These are phyloP conservation scores for Oryza officinalis DNA, from an alignment of 176 grass and related monocot species.

Conservation along the genomic window DNA sequence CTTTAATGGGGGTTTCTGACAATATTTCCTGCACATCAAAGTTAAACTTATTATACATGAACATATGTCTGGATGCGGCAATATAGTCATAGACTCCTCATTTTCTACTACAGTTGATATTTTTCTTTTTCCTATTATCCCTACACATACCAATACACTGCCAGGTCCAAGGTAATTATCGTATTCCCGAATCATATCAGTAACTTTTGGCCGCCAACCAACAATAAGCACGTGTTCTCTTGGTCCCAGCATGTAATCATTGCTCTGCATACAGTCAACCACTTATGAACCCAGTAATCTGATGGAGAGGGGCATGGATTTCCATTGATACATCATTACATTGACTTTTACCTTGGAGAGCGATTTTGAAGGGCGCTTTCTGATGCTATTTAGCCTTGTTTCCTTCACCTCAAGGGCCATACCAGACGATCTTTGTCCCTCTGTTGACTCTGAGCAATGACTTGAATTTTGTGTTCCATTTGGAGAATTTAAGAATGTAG, in stretches of 20 bases:
- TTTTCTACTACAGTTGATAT: slow-evolving; percentile 15
- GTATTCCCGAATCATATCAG: slow-evolving; percentile 94
- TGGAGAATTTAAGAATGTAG: slow-evolving; percentile 39
- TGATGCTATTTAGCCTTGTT: slow-evolving; percentile 67
- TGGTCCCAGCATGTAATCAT: slow-evolving; percentile 79
- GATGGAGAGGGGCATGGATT: not conserved
- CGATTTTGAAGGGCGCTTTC: slow-evolving; percentile 63
- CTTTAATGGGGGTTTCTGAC: slow-evolving; percentile 85
- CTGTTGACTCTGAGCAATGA: slow-evolving; percentile 46
- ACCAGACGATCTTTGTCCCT: slow-evolving; percentile 39
- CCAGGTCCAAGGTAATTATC: slow-evolving; percentile 96
- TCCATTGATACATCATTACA: slow-evolving; percentile 21
- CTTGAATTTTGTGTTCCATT: slow-evolving; percentile 38
- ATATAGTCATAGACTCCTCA: not conserved
- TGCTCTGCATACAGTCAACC: slow-evolving; percentile 58
- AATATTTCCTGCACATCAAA: slow-evolving; percentile 76
- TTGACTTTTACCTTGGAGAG: slow-evolving; percentile 68
- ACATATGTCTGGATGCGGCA: not conserved
- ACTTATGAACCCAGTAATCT: slow-evolving; percentile 33
- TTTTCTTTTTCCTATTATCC: slow-evolving; percentile 6
- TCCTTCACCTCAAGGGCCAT: slow-evolving; percentile 52
- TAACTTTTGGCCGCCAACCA: slow-evolving; percentile 91
- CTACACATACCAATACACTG: slow-evolving; percentile 74
- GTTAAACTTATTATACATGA: slow-evolving; percentile 37
- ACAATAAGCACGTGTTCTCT: slow-evolving; percentile 82